phyloP scores from a whole-genome alignment of 2,329 filamentous ascomycete genomes.

The Trichoderma asperellum region DNA sequence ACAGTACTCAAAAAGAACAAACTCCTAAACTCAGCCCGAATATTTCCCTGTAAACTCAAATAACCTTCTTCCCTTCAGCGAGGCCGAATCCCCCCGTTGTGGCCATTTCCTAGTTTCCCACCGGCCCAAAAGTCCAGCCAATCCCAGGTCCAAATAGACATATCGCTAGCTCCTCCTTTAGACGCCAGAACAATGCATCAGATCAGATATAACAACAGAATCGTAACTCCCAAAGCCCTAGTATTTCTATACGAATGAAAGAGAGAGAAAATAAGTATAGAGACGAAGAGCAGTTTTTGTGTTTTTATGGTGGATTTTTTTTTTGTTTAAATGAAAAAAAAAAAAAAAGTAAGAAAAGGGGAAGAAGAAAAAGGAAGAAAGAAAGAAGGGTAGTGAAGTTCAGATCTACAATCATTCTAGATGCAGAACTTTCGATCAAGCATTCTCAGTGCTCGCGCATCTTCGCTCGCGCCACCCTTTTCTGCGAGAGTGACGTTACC shows the following conservation, averaged over 20 bases:
- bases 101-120: neutral
- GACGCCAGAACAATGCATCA: conserved; percentile 27
- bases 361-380: neutral
- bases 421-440: conserved; percentile 62
- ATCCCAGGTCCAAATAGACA: neutral
- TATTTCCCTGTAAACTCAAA: neutral
- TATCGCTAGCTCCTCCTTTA: conserved; percentile 8
- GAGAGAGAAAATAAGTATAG: neutral
- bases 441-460: conserved; percentile 67
- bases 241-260: neutral
- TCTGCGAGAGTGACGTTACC: conserved; percentile 37
- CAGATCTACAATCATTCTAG: conserved; percentile 24
- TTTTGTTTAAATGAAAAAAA: neutral
- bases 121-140: conserved; percentile 1
- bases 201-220: conserved; percentile 1
- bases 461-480: conserved; percentile 59
- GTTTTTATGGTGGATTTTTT: neutral
- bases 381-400: neutral
- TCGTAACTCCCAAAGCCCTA: conserved; percentile 11
- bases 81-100: conserved; percentile 5
- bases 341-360: neutral
- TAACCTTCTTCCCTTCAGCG: neutral
- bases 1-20: neutral
- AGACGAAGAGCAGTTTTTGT: neutral
- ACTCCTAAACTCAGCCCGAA: neutral